A percentile compares a stretch with the other conserved stretches of the same genome.
Conservation (phyloP, 768 basidiomycete species). For the Inosperma sp. region DNA sequence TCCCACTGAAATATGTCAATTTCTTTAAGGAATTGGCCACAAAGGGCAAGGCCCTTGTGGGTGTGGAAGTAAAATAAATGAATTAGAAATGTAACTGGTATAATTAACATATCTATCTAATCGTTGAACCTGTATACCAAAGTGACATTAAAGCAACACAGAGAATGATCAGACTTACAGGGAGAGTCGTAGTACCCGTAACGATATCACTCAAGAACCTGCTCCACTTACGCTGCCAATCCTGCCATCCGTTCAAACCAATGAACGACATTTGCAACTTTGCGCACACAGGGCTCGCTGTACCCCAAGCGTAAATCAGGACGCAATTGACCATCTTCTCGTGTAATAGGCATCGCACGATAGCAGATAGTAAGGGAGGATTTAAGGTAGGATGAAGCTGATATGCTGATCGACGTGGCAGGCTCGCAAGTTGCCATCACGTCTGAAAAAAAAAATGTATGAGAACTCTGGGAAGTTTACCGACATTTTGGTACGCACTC, state of each 20-base stretch:
- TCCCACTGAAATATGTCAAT: not conserved
- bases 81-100: too few species aligned
- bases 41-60: slow-evolving; percentile 1
- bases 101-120: too few species aligned
- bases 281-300: slow-evolving; percentile 65
- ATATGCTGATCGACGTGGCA: slow-evolving; percentile 44
- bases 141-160: slow-evolving; percentile 3
- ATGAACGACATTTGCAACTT: slow-evolving; percentile 56
- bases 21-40: slow-evolving; percentile 11
- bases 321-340: slow-evolving; percentile 54
- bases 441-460: slow-evolving; percentile 34
- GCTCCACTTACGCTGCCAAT: slow-evolving; percentile 22
- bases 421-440: slow-evolving; percentile 47
- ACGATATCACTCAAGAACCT: not conserved
- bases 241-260: slow-evolving; percentile 81
- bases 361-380: slow-evolving; percentile 69
- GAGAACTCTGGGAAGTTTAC: slow-evolving; percentile 5
- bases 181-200: not conserved
- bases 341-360: slow-evolving; percentile 65
- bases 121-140: too few species aligned
- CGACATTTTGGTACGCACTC: too few species aligned
- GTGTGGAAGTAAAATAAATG: too few species aligned
- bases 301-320: slow-evolving; percentile 70
- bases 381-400: slow-evolving; percentile 64
- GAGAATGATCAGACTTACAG: not conserved